Conservation (phyloP, 176 grass and related monocot species). For the Leersia perrieri region DNA sequence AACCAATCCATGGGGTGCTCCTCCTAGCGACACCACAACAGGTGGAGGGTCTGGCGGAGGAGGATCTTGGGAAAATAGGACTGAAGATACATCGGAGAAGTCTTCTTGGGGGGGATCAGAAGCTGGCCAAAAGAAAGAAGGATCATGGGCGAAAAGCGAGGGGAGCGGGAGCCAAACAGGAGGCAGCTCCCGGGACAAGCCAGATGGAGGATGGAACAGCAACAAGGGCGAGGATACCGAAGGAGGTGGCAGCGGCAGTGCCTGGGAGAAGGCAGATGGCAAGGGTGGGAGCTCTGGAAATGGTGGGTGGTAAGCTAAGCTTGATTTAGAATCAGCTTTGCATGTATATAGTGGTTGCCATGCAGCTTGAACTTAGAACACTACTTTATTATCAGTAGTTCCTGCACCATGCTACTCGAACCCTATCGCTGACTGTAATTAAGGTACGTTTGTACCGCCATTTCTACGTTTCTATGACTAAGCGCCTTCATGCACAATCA, state of each 20-base stretch:
- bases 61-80: conserved; percentile 39
- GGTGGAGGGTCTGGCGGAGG: neutral
- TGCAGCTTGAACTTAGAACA: neutral
- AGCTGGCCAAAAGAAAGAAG: conserved; percentile 29
- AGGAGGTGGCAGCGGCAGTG: conserved; percentile 12
- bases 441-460: neutral
- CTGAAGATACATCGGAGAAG: conserved; percentile 25
- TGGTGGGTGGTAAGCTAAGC: conserved; percentile 43
- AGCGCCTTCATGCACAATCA: too few relatives aligned
- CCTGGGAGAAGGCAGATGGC: conserved; percentile 39
- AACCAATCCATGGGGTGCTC: conserved; percentile 30
- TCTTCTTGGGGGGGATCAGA: conserved; percentile 19
- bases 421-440: neutral
- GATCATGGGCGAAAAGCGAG: conserved; percentile 9
- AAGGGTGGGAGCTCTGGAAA: neutral
- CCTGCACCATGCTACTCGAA: neutral
- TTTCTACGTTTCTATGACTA: neutral
- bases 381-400: neutral
- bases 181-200: conserved; percentile 42
- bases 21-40: neutral
- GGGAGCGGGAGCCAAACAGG: conserved; percentile 21
- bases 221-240: neutral
- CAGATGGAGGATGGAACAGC: conserved; percentile 4
- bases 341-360: conserved; percentile 18
- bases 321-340: neutral